Base-by-base conservation (phyloP, 2,329 filamentous ascomycete genomes). In the Fusarium phyllophilum region DNA sequence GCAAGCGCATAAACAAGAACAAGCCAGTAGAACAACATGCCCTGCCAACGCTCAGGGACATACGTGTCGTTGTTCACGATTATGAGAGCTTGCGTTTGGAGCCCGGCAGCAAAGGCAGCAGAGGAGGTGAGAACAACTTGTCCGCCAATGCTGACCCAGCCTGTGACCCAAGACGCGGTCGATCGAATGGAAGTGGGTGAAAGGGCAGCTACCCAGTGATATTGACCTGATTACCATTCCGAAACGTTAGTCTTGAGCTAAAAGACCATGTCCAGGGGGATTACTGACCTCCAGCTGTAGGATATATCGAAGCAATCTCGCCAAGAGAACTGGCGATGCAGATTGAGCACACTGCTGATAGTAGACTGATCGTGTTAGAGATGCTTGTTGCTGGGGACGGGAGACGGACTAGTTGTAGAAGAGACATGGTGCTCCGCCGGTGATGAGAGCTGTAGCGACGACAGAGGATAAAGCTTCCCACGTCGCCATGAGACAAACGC, bases 381-480 rank as follows among this genome's bases (percentile, higher is more conserved):
- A 2, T 8, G 11, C 0, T 3, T 5, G 2, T 9, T 22, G 8
- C 8, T 6, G 14, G 6, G 2, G 6, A 5, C 3, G 14, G 20
- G 4, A 10, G 31, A 63, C 74, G 17, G 44, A 76, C 74, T 57
- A 59, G 18, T 76, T 76, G 31, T 84, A 86, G 51, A 86, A 85
- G 2, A 86, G 74, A 68, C 84, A 86, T 4, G 84, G 84, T 2
- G 85, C 83, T 38, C 86, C 85, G 0, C 86, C 85, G 48, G 82
- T 85, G 5, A 81, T 80, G 36, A 87, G 70, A 4, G 85, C 85
- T 8, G 81, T 80, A 6, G 84, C 82, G 17, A 88, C 80, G 9
- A 87, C 85, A 3, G 83, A 83, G 0, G 84, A 83, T 7, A 87
- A 75, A 2, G 86, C 85, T 62, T 88, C 86, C 86, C 85, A 88